Percentiles rank a stretch among this genome's conserved stretches.
Conservation (phyloP, 208 protist species). For the Trypanosoma theileri region DNA sequence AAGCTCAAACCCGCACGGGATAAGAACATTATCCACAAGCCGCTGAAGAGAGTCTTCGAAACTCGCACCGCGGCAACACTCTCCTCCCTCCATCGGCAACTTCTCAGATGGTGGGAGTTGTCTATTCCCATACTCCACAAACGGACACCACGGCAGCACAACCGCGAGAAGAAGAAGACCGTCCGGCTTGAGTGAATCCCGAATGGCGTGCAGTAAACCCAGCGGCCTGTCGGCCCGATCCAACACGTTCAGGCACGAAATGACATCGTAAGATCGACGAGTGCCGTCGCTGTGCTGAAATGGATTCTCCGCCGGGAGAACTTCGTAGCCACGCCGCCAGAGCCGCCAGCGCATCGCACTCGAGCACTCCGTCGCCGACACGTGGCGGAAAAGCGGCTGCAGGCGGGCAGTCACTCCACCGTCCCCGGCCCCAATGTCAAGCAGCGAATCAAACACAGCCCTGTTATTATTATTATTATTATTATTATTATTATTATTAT, state of each 20-base stretch:
- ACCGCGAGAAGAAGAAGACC: slow-evolving; percentile 71
- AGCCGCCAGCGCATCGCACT: slow-evolving; percentile 82
- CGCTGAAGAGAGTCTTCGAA: slow-evolving; percentile 61
- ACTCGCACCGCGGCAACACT: slow-evolving; percentile 73
- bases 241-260: slow-evolving; percentile 83
- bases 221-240: slow-evolving; percentile 70
- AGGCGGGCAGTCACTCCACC: slow-evolving; percentile 72
- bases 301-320: slow-evolving; percentile 58
- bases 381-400: slow-evolving; percentile 47
- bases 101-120: slow-evolving; percentile 61
- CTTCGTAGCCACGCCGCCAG: slow-evolving; percentile 62
- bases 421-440: slow-evolving; percentile 84
- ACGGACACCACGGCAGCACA: slow-evolving; percentile 88
- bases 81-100: slow-evolving; percentile 77
- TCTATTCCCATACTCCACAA: slow-evolving; percentile 64
- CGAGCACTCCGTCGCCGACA: slow-evolving; percentile 74
- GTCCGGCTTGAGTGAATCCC: slow-evolving; percentile 53
- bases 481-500: not conserved
- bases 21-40: slow-evolving; percentile 77
- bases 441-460: slow-evolving; percentile 30
- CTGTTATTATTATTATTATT: not conserved
- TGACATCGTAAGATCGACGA: slow-evolving; percentile 63
- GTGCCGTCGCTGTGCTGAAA: slow-evolving; percentile 34
- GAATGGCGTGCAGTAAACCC: slow-evolving; percentile 64
- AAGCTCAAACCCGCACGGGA: slow-evolving; percentile 74